phyloP scores from a whole-genome alignment of 2,329 filamentous ascomycete genomes.

The Aspergillus versicolor region DNA sequence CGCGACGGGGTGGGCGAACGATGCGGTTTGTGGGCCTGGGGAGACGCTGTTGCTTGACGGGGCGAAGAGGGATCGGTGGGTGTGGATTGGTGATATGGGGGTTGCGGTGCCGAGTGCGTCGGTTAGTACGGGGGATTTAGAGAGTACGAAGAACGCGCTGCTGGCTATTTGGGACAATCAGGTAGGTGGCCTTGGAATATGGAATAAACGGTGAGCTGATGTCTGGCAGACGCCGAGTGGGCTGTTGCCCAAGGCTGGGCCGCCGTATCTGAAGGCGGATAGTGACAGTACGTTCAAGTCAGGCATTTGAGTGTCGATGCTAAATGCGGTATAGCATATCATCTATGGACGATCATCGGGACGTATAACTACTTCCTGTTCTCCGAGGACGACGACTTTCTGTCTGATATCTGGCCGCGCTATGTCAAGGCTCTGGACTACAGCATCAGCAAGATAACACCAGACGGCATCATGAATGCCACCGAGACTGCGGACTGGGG shows the following conservation, averaged over 20 bases:
- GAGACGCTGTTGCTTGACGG: constrained; percentile 46
- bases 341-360: constrained; percentile 57
- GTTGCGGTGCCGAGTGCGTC: constrained; percentile 48
- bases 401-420: constrained; percentile 48
- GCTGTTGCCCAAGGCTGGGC: constrained; percentile 37
- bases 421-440: constrained; percentile 51
- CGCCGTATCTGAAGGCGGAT: constrained; percentile 33
- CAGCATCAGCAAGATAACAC: constrained; percentile 45
- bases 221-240: constrained; percentile 20
- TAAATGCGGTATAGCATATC: constrained; percentile 22
- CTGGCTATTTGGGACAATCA: constrained; percentile 41
- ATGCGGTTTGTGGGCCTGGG: constrained; percentile 40
- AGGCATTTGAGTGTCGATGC: too few species aligned
- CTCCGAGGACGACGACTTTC: constrained; percentile 52
- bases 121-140: constrained; percentile 45
- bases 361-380: constrained; percentile 60
- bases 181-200: not conserved
- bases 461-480: constrained; percentile 50
- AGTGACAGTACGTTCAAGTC: constrained; percentile 23
- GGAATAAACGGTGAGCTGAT: too few species aligned
- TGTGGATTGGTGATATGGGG: constrained; percentile 53
- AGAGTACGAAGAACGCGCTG: constrained; percentile 49
- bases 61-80: constrained; percentile 44
- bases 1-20: constrained; percentile 39
- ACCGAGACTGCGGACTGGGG: constrained; percentile 54